Percentiles rank a stretch among this genome's conserved stretches.
These are phyloP conservation scores for Neonectria faginata DNA, from an alignment of 2,329 filamentous ascomycete genomes.

Conservation along the genomic window DNA sequence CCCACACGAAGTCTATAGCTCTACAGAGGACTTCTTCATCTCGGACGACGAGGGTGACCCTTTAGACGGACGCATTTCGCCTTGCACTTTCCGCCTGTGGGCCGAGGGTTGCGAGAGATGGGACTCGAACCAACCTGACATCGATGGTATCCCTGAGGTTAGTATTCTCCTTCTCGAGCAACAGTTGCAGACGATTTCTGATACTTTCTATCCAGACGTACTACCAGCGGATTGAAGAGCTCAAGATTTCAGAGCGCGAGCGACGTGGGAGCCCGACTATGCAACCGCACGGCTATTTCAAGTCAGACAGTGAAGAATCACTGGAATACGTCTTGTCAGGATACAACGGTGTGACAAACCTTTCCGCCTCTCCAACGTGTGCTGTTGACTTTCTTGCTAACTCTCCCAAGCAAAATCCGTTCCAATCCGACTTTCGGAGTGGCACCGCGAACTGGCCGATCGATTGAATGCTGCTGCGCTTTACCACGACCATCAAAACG, in stretches of 20 bases:
- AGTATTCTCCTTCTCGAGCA: not conserved
- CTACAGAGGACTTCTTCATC: constrained; percentile 41
- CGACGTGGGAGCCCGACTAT: not conserved
- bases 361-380: not conserved
- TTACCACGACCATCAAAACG: not conserved
- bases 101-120: constrained; percentile 51
- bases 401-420: constrained; percentile 5
- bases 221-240: constrained; percentile 12
- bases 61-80: constrained; percentile 52
- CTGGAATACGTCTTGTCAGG: constrained; percentile 16
- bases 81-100: constrained; percentile 56
- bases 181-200: not conserved
- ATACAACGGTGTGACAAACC: constrained; percentile 4
- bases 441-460: constrained; percentile 16
- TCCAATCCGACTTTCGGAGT: constrained; percentile 19
- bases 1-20: not conserved
- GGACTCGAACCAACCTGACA: constrained; percentile 35
- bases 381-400: not conserved
- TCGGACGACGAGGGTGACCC: constrained; percentile 57
- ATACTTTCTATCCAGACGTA: constrained; percentile 3
- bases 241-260: not conserved
- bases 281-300: not conserved
- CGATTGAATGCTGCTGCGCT: not conserved
- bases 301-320: not conserved
- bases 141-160: constrained; percentile 22